phyloP scores from a whole-genome alignment of 1,284 basidiomycete genomes.

The Puccinia brachypodii region DNA sequence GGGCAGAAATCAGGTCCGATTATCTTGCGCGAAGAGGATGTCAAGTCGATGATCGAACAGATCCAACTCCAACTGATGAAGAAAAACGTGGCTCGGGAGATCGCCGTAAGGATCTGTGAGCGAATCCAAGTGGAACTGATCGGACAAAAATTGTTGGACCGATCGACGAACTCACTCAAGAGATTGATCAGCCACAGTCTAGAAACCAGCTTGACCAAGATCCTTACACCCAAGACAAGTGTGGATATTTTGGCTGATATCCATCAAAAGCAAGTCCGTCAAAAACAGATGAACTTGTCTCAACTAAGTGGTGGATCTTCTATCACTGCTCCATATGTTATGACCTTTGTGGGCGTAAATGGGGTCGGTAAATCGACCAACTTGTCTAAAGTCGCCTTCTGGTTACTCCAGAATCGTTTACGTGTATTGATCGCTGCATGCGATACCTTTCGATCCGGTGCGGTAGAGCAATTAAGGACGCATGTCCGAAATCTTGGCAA shows the following conservation, averaged over 20 bases:
- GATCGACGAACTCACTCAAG: slow-evolving; percentile 76
- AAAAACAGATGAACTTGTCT: slow-evolving; percentile 54
- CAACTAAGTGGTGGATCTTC: not conserved
- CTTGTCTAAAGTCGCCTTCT: slow-evolving; percentile 96
- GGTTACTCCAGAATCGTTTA: slow-evolving; percentile 92
- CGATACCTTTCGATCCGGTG: slow-evolving; percentile 96
- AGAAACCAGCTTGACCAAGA: slow-evolving; percentile 82
- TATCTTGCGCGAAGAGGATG: slow-evolving; percentile 71
- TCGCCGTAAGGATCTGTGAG: slow-evolving; percentile 90
- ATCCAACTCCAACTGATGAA: slow-evolving; percentile 98
- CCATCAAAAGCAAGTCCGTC: slow-evolving; percentile 62
- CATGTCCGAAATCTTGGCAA: slow-evolving; percentile 93
- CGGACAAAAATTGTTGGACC: slow-evolving; percentile 72
- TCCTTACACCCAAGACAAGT: slow-evolving; percentile 92
- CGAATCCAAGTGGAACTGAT: slow-evolving; percentile 83
- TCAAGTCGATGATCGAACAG: slow-evolving; percentile 81
- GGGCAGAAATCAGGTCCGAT: slow-evolving; percentile 61
- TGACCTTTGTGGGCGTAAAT: slow-evolving; percentile 99
- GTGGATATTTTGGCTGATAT: slow-evolving; percentile 83
- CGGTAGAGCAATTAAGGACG: slow-evolving; percentile 94
- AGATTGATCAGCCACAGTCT: slow-evolving; percentile 80
- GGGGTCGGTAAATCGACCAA: slow-evolving; percentile 99
- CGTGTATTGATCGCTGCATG: slow-evolving; percentile 96
- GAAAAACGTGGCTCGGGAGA: slow-evolving; percentile 97
- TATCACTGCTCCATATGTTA: slow-evolving; percentile 72